These are phyloP conservation scores for Leccinum ponderosum DNA, from an alignment of 1,284 basidiomycete genomes.

Conservation along the genomic window DNA sequence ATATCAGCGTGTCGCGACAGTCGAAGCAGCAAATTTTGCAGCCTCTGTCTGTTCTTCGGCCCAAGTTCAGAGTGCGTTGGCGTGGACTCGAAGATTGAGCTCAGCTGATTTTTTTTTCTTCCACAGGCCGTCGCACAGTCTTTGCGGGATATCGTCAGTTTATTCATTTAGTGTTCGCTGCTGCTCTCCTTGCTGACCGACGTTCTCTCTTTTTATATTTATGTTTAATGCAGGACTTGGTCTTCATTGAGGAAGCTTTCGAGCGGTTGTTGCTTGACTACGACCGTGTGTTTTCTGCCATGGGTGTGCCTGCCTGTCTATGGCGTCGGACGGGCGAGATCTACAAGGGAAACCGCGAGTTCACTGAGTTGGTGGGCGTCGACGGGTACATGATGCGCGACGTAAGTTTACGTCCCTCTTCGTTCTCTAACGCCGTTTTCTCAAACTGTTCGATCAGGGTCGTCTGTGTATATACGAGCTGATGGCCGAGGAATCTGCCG, in stretches of 20 bases:
- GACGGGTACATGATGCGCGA: too few relatives aligned
- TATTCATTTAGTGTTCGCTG: not conserved
- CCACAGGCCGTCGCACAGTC: not conserved
- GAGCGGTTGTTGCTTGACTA: too few relatives aligned
- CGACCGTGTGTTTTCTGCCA: too few relatives aligned
- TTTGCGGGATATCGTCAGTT: not conserved
- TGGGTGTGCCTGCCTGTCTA: too few relatives aligned
- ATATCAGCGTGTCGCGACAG: constrained; percentile 75
- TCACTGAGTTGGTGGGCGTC: too few relatives aligned
- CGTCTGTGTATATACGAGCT: constrained; percentile 88
- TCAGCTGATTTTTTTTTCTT: not conserved
- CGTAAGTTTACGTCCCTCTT: too few relatives aligned
- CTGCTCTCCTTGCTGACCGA: not conserved
- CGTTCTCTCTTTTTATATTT: constrained; percentile 62
- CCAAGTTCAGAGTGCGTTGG: not conserved
- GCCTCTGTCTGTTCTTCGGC: constrained; percentile 56
- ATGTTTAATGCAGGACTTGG: constrained; percentile 53
- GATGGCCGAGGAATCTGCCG: constrained; percentile 94
- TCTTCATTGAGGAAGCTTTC: too few relatives aligned
- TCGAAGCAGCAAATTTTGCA: constrained; percentile 90
- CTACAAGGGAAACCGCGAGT: too few relatives aligned
- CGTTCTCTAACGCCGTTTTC: too few relatives aligned
- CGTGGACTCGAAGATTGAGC: not conserved
- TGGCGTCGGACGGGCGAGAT: too few relatives aligned
- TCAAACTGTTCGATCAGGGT: too few relatives aligned